A percentile compares a stretch with the other conserved stretches of the same genome.
These are phyloP conservation scores for Candida sonorensis DNA, from an alignment of 805 yeast genomes.

Conservation along the genomic window DNA sequence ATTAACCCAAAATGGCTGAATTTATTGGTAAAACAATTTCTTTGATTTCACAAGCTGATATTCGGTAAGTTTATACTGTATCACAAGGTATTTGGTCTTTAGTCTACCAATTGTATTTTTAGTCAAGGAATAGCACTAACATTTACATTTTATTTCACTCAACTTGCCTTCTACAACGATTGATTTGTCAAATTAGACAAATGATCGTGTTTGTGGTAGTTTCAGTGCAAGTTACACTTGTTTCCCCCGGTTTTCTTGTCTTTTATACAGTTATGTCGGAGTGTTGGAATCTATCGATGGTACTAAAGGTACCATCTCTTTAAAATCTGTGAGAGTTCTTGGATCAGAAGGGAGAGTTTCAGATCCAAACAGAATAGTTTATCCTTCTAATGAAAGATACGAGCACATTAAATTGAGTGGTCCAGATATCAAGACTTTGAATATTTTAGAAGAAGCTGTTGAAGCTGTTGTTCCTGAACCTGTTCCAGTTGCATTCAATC, in stretches of 20 bases:
- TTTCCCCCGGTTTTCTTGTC: no score
- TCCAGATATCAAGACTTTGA: conserved; percentile 82
- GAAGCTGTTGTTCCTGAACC: conserved; percentile 56
- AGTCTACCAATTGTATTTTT: no score
- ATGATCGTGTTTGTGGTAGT: no score
- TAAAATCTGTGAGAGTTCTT: conserved; percentile 69
- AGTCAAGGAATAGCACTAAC: no score
- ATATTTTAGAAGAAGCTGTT: conserved; percentile 68
- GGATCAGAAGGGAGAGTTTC: conserved; percentile 89
- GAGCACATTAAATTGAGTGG: conserved; percentile 84
- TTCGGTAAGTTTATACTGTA: conserved; percentile 41
- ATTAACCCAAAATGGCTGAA: no score
- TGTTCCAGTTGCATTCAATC: conserved; percentile 26
- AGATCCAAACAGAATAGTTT: conserved; percentile 66
- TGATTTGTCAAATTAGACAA: no score
- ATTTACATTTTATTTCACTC: no score
- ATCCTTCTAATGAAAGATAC: conserved; percentile 58
- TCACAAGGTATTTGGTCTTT: no score
- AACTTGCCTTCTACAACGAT: no score
- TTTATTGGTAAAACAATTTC: conserved; percentile 88
- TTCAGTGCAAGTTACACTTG: no score
- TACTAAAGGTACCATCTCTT: conserved; percentile 82
- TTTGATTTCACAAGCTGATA: conserved; percentile 68
- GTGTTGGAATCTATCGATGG: conserved; percentile 82
- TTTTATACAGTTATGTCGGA: conserved; percentile 69